These are phyloP conservation scores for Lobosporangium transversale DNA, from an alignment of 192 early-diverging fungal genomes.

Conservation along the genomic window DNA sequence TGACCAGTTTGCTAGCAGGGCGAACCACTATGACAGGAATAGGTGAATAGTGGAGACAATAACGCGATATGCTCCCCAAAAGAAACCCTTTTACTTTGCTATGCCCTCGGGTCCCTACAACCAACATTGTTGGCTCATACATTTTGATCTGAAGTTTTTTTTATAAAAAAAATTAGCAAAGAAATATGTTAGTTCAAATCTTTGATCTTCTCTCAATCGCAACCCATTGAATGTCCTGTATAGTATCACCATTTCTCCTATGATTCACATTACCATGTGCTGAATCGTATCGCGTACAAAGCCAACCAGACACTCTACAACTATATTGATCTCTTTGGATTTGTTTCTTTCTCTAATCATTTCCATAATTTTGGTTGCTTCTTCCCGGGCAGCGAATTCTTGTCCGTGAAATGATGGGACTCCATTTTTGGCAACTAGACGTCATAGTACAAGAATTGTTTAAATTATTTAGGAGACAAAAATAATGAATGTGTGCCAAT, in stretches of 20 bases:
- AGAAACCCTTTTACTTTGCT: slow-evolving; percentile 72
- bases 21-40: slow-evolving; percentile 76
- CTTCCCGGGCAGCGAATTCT: slow-evolving; percentile 16
- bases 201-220: no score
- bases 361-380: slow-evolving; percentile 31
- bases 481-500: no score
- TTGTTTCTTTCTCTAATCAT: slow-evolving; percentile 42
- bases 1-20: slow-evolving; percentile 55
- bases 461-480: no score
- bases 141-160: slow-evolving; percentile 57
- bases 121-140: slow-evolving; percentile 73
- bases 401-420: slow-evolving; percentile 47
- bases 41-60: slow-evolving; percentile 72
- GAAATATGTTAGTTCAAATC: no score
- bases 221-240: no score
- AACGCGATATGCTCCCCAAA: slow-evolving; percentile 74
- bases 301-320: slow-evolving; percentile 63
- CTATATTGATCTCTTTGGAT: slow-evolving; percentile 57
- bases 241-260: no score
- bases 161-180: not conserved
- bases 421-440: slow-evolving; percentile 45
- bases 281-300: slow-evolving; percentile 66
- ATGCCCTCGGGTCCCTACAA: slow-evolving; percentile 78
- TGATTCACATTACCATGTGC: slow-evolving; percentile 68
- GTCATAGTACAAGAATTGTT: no score